Evolutionary conservation across 352 stramenopile species (phyloP).

Genomic region (Pythium biforme): DNA sequence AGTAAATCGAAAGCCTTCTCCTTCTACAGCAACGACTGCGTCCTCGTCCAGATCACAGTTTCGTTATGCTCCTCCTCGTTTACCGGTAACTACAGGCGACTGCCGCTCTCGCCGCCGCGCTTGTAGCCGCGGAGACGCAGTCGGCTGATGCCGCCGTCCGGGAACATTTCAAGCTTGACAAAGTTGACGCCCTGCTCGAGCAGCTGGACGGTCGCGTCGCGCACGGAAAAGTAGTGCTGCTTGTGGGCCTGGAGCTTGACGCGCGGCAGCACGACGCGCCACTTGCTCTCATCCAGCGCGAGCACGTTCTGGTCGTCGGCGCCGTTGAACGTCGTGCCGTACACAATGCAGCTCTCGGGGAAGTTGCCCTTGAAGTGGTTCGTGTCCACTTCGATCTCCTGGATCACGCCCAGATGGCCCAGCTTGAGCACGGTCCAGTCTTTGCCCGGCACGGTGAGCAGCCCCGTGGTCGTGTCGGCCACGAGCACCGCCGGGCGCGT

Average conservation of each 20-base stretch:
- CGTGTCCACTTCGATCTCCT: slow-evolving; percentile 88
- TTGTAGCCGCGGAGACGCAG: slow-evolving; percentile 85
- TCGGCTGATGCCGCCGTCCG: slow-evolving; percentile 91
- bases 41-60: too few species aligned
- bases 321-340: slow-evolving; percentile 59
- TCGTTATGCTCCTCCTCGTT: too few species aligned
- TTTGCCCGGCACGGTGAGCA: slow-evolving; percentile 72
- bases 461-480: slow-evolving; percentile 38
- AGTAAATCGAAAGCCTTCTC: neutral
- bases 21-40: too few species aligned
- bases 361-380: slow-evolving; percentile 96
- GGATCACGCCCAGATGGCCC: slow-evolving; percentile 68
- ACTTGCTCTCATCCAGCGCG: slow-evolving; percentile 51
- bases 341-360: slow-evolving; percentile 87
- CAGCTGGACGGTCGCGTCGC: slow-evolving; percentile 53
- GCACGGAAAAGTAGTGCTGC: slow-evolving; percentile 84
- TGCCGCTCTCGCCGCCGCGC: slow-evolving; percentile 17
- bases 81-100: slow-evolving; percentile 16
- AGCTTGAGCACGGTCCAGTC: slow-evolving; percentile 94
- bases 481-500: slow-evolving; percentile 73
- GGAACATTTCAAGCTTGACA: slow-evolving; percentile 92
- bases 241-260: slow-evolving; percentile 84
- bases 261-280: slow-evolving; percentile 85
- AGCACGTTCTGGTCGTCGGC: slow-evolving; percentile 35
- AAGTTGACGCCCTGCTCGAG: slow-evolving; percentile 82